A percentile compares a stretch with the other conserved stretches of the same genome.
These are phyloP conservation scores for Aureobasidium sp. DNA, from an alignment of 2,329 filamentous ascomycete species.

Conservation along the genomic window DNA sequence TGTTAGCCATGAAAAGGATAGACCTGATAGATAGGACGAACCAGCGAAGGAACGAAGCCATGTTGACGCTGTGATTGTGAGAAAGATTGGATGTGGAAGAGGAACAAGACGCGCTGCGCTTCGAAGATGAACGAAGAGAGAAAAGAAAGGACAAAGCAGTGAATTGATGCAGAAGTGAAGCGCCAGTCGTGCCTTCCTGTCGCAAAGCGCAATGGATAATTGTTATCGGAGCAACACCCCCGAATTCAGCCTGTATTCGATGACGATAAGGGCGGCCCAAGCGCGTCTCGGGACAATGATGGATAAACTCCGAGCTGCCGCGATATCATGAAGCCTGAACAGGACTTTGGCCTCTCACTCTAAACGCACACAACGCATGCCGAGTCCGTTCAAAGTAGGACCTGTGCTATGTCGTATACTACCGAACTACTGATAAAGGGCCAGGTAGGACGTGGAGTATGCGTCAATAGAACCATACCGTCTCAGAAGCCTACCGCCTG, in stretches of 20 bases:
- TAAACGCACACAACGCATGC: background rate
- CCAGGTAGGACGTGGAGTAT: background rate
- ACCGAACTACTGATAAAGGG: background rate
- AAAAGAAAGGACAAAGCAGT: background rate
- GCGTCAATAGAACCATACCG: too few species aligned
- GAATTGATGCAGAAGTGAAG: slow-evolving; percentile 1
- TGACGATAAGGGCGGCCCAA: background rate
- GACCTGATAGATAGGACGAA: background rate
- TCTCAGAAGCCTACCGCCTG: too few species aligned
- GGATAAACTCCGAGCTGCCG: background rate
- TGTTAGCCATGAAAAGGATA: background rate
- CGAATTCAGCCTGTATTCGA: background rate
- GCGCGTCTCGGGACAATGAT: background rate
- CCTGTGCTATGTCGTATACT: background rate
- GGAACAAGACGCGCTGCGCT: background rate
- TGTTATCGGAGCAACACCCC: background rate
- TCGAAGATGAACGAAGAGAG: background rate
- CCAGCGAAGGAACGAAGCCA: slow-evolving; percentile 11
- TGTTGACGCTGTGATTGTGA: background rate
- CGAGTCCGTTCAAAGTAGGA: background rate
- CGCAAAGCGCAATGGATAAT: slow-evolving; percentile 11
- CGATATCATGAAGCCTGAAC: background rate
- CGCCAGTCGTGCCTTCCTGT: slow-evolving; percentile 9
- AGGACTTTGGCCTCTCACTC: background rate
- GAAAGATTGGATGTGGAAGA: background rate